Conservation (phyloP, 106 monocot species). For the Dioscorea dumetorum region DNA sequence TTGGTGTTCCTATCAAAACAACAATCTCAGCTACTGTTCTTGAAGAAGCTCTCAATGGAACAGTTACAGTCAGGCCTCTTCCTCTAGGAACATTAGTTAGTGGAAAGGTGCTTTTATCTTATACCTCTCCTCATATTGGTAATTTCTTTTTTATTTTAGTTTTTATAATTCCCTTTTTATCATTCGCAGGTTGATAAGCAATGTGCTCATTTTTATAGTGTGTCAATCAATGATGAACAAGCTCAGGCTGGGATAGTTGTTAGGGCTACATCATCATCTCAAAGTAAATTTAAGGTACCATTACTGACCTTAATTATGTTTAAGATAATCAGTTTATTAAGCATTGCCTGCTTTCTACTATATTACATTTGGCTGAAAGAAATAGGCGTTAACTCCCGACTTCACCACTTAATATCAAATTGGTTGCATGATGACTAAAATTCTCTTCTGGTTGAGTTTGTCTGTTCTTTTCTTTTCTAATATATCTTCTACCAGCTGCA, state of each 20-base stretch:
- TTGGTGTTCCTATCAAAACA: constrained; percentile 97
- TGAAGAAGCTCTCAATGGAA: constrained; percentile 96
- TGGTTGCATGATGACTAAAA: too few species aligned
- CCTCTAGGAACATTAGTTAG: constrained; percentile 76
- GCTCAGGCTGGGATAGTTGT: constrained; percentile 75
- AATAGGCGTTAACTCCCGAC: too few species aligned
- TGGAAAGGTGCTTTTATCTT: constrained; percentile 54
- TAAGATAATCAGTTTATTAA: too few species aligned
- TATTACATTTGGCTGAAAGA: too few species aligned
- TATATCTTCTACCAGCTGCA: too few species aligned
- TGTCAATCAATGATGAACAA: constrained; percentile 94
- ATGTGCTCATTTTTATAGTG: constrained; percentile 89
- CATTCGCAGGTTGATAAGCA: constrained; percentile 82
- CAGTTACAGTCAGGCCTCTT: constrained; percentile 85
- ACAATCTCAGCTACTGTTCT: constrained; percentile 80
- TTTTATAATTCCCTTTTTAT: neutral
- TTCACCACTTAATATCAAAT: too few species aligned
- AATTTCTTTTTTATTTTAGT: too few species aligned
- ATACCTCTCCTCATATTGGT: constrained; percentile 1
- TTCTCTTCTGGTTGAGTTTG: too few species aligned
- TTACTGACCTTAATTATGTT: neutral
- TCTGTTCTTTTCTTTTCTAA: too few species aligned
- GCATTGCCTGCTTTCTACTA: too few species aligned
- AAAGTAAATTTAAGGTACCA: constrained; percentile 97
- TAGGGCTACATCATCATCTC: constrained; percentile 78